A percentile compares a stretch with the other conserved stretches of the same genome.
Conservation (phyloP, 805 yeast genomes). For the Candida vartiovaarae region DNA sequence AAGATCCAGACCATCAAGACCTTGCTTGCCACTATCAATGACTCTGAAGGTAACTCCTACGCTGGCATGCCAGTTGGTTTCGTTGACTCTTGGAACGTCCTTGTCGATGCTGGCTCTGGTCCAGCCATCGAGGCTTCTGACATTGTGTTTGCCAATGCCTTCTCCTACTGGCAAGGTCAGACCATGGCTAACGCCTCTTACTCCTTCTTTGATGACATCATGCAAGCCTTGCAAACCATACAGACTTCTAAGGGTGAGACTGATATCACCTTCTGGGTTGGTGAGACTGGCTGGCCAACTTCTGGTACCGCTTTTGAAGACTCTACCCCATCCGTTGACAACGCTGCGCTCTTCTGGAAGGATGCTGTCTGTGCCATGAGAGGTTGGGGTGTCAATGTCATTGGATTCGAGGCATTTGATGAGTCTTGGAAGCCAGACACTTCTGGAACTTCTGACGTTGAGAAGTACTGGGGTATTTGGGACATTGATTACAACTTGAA, state of each 20-base stretch:
- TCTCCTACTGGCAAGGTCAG: constrained; percentile 99
- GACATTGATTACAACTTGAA: constrained; percentile 41
- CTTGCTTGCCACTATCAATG: constrained; percentile 54
- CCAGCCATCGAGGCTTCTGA: constrained; percentile 79
- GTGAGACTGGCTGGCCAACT: constrained; percentile 98
- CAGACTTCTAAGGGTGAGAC: constrained; percentile 84
- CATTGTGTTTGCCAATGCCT: constrained; percentile 86
- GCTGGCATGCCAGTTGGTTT: constrained; percentile 74
- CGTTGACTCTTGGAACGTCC: constrained; percentile 92
- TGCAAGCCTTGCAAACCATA: constrained; percentile 90
- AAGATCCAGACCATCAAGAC: constrained; percentile 57
- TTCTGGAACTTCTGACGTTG: constrained; percentile 79
- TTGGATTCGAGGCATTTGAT: constrained; percentile 91
- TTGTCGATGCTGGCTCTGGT: constrained; percentile 69
- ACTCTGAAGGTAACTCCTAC: constrained; percentile 77
- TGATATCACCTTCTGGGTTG: constrained; percentile 87
- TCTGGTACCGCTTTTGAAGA: constrained; percentile 66
- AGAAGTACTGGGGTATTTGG: constrained; percentile 93
- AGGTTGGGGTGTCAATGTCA: constrained; percentile 92
- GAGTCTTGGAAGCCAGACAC: constrained; percentile 95
- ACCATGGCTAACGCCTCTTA: constrained; percentile 72
- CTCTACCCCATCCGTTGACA: constrained; percentile 60
- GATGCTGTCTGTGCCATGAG: constrained; percentile 88
- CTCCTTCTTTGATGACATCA: constrained; percentile 93
- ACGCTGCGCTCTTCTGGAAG: constrained; percentile 80